Conservation (phyloP, 441 rosid species). For the Jatropha multifida region DNA sequence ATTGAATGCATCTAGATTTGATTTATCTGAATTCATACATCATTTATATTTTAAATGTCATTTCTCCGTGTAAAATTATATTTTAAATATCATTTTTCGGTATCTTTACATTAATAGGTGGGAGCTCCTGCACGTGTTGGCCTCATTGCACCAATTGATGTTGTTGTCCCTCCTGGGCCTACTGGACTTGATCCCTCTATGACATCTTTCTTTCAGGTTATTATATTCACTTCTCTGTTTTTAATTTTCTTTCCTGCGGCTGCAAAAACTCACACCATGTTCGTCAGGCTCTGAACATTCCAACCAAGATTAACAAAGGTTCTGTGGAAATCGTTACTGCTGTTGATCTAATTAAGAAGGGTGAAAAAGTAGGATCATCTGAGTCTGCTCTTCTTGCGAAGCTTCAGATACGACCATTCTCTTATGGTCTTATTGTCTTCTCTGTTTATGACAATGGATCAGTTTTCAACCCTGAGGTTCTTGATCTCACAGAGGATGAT, state of each 20-base stretch:
- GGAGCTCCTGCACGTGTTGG: conserved; percentile 99
- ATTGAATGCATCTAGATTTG: too few relatives aligned
- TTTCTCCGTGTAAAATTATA: neutral
- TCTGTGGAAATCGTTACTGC: conserved; percentile 76
- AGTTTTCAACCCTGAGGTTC: conserved; percentile 65
- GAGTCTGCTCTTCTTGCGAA: conserved; percentile 83
- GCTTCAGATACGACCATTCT: conserved; percentile 80
- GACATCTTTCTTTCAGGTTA: conserved; percentile 80
- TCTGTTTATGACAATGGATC: conserved; percentile 76
- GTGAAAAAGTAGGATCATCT: conserved; percentile 83
- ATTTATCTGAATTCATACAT: too few relatives aligned
- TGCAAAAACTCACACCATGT: neutral
- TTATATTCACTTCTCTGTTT: neutral
- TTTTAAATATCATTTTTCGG: neutral
- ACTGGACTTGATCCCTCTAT: conserved; percentile 97
- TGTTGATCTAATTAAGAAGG: conserved; percentile 80
- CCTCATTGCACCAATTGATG: conserved; percentile 87
- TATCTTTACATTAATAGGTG: conserved; percentile 41
- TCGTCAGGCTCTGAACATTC: conserved; percentile 73
- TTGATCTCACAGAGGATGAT: conserved; percentile 71
- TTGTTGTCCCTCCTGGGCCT: conserved; percentile 96
- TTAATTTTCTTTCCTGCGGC: neutral
- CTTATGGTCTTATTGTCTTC: conserved; percentile 68
- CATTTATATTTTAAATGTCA: too few relatives aligned
- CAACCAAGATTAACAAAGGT: conserved; percentile 97